These are phyloP conservation scores for Hemileccinum impolitum DNA, from an alignment of 768 basidiomycete species.

Conservation along the genomic window DNA sequence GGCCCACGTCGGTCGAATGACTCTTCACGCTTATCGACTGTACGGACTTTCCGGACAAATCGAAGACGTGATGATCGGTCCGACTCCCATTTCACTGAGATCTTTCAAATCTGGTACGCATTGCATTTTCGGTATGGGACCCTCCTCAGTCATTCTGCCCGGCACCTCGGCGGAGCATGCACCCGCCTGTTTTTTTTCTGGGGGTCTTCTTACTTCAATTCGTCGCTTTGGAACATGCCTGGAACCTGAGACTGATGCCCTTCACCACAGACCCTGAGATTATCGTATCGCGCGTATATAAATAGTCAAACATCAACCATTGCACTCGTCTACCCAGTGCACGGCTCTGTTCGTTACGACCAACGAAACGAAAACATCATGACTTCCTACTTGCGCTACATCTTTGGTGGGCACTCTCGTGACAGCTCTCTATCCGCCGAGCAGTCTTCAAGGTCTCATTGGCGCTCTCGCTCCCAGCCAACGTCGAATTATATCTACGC, in stretches of 20 bases:
- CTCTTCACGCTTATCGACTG: conserved; percentile 15
- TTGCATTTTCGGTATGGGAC: conserved; percentile 19
- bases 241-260: conserved; percentile 15
- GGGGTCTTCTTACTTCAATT: conserved; percentile 34
- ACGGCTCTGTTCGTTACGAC: conserved; percentile 19
- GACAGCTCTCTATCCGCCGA: conserved; percentile 25
- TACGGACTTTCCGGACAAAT: conserved; percentile 28
- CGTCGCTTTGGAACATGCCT: conserved; percentile 19
- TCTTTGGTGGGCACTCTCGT: conserved; percentile 38
- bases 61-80: conserved; percentile 31
- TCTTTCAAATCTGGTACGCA: conserved; percentile 15
- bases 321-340: conserved; percentile 6
- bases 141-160: conserved; percentile 13
- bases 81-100: conserved; percentile 2
- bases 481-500: conserved; percentile 42
- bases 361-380: conserved; percentile 27
- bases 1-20: conserved; percentile 6
- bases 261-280: conserved; percentile 23
- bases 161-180: conserved; percentile 9
- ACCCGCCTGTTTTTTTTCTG: conserved; percentile 24
- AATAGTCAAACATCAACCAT: conserved; percentile 5
- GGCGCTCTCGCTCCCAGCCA: conserved; percentile 40
- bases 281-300: conserved; percentile 25
- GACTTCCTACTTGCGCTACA: conserved; percentile 50
- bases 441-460: conserved; percentile 38